Evolutionary conservation across 75 land plant species (phyloP).

Genomic region (Sequoia sempervirens): DNA sequence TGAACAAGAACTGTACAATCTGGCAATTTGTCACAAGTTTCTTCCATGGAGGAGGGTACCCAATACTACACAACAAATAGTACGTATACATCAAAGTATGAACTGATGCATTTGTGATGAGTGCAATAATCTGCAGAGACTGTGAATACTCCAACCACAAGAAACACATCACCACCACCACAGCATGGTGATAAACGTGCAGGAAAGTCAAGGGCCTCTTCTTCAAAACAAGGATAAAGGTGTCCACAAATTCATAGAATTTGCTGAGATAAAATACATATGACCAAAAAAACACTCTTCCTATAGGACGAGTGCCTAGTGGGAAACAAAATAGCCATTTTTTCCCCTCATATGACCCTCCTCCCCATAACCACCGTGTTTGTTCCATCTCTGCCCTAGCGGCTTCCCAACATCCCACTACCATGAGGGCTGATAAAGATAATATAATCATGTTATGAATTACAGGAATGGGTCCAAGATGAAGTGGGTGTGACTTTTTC

Average conservation of each 20-base stretch:
- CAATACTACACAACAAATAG: conserved; percentile 64
- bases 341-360: not conserved
- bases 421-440: conserved; percentile 60
- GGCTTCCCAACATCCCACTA: conserved; percentile 57
- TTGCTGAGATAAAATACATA: conserved; percentile 90
- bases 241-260: conserved; percentile 75
- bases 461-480: conserved; percentile 50
- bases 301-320: conserved; percentile 34
- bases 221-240: conserved; percentile 61
- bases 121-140: conserved; percentile 72
- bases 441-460: conserved; percentile 58
- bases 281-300: conserved; percentile 88
- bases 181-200: conserved; percentile 94
- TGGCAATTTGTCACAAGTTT: conserved; percentile 75
- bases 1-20: conserved; percentile 84
- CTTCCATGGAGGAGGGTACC: conserved; percentile 74
- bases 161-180: conserved; percentile 85
- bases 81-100: conserved; percentile 85
- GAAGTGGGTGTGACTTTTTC: conserved; percentile 28
- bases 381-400: conserved; percentile 19
- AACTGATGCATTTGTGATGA: conserved; percentile 80
- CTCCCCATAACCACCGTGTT: conserved; percentile 14
- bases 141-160: conserved; percentile 59
- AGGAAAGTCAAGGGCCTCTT: conserved; percentile 67
- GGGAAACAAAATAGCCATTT: conserved; percentile 76